Percentiles rank a stretch among this genome's conserved stretches.
phyloP scores from a whole-genome alignment of 2,329 filamentous ascomycete genomes.

The Cytospora mali region DNA sequence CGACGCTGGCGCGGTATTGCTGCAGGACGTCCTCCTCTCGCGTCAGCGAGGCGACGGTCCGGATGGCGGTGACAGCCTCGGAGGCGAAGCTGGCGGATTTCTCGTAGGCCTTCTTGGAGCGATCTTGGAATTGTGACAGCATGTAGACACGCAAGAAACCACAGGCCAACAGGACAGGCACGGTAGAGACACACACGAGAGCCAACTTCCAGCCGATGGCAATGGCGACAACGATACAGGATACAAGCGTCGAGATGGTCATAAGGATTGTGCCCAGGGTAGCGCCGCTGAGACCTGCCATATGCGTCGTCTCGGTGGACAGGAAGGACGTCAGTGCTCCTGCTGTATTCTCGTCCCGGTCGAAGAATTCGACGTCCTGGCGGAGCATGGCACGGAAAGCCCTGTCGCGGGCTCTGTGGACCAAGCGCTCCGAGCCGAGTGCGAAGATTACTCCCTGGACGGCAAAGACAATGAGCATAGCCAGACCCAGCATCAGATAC shows the following conservation, averaged over 20 bases:
- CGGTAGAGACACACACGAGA: constrained; percentile 45
- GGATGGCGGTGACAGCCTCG: constrained; percentile 90
- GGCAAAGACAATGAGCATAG: constrained; percentile 70
- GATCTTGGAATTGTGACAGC: constrained; percentile 71
- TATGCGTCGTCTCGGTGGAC: constrained; percentile 84
- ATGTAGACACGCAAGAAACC: constrained; percentile 63
- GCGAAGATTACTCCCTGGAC: constrained; percentile 76
- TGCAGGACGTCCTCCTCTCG: constrained; percentile 79
- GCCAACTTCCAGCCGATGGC: constrained; percentile 48
- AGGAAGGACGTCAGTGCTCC: constrained; percentile 88
- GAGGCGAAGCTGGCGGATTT: constrained; percentile 84
- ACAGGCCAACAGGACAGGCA: constrained; percentile 44
- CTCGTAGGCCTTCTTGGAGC: constrained; percentile 79
- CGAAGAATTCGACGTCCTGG: constrained; percentile 92
- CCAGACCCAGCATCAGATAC: constrained; percentile 82
- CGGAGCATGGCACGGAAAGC: constrained; percentile 88
- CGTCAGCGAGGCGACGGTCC: constrained; percentile 89
- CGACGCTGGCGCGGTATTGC: constrained; percentile 70
- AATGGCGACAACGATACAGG: constrained; percentile 60
- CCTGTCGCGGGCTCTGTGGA: constrained; percentile 78
- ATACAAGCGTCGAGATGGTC: constrained; percentile 76
- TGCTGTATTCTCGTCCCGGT: constrained; percentile 83
- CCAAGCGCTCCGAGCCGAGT: constrained; percentile 80
- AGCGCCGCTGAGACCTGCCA: constrained; percentile 83
- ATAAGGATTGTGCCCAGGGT: constrained; percentile 86